A percentile compares a stretch with the other conserved stretches of the same genome.
phyloP scores from a whole-genome alignment of 75 land plant species.

The Ceratopteris richardii region DNA sequence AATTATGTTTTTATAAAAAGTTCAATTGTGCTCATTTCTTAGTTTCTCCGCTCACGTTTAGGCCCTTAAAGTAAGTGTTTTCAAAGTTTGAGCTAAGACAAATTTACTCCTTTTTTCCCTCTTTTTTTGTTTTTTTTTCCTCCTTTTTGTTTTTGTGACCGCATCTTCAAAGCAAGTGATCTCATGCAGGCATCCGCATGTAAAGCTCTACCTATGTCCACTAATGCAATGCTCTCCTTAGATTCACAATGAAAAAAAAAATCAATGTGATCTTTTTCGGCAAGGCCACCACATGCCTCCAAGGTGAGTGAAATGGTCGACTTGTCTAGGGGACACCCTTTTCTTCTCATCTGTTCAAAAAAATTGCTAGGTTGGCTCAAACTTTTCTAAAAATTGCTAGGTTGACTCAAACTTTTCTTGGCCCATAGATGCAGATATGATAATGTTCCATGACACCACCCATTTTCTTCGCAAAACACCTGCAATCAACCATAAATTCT shows the following conservation, averaged over 20 bases:
- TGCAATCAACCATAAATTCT: too few relatives aligned
- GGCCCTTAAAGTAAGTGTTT: too few relatives aligned
- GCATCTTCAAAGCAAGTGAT: background rate
- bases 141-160: too few relatives aligned
- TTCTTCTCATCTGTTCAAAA: constrained; percentile 1
- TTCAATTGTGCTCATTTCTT: too few relatives aligned
- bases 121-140: too few relatives aligned
- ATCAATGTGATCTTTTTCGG: too few relatives aligned
- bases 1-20: too few relatives aligned
- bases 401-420: background rate
- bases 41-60: too few relatives aligned
- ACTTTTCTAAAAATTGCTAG: too few relatives aligned
- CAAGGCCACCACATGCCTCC: constrained; percentile 1
- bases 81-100: too few relatives aligned
- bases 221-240: background rate
- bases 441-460: constrained; percentile 9
- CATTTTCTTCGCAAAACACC: background rate
- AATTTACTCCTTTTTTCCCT: too few relatives aligned
- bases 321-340: background rate
- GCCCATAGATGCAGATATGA: constrained; percentile 2
- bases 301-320: background rate
- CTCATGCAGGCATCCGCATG: background rate
- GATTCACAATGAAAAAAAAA: background rate
- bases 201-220: background rate
- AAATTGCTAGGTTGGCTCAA: too few relatives aligned